Evolutionary conservation across 306 rosid genomes (phyloP).

Genomic region (Dryas drummondii): DNA sequence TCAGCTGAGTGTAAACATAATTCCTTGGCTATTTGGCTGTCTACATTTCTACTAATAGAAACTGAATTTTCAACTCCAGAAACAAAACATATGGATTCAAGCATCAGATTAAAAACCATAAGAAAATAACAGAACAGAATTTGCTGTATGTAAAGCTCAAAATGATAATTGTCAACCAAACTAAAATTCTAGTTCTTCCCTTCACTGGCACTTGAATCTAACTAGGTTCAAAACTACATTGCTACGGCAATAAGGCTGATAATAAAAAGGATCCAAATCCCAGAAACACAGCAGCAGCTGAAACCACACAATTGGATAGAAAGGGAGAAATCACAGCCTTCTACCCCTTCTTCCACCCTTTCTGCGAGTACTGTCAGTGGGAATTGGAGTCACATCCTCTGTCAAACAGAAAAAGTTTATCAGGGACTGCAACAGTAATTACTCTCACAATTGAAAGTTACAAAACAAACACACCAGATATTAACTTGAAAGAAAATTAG

Average conservation of each 20-base stretch:
- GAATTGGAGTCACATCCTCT: constrained; percentile 62
- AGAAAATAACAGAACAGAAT: background rate
- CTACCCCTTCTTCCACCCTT: constrained; percentile 60
- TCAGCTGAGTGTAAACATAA: no score
- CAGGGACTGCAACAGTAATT: background rate
- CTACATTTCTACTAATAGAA: background rate
- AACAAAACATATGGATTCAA: background rate
- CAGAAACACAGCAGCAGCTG: constrained; percentile 1
- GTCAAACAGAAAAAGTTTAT: background rate
- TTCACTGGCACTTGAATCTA: background rate
- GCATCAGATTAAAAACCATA: background rate
- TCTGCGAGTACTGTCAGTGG: constrained; percentile 52
- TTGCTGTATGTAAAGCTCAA: constrained; percentile 3
- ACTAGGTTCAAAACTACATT: constrained; percentile 9
- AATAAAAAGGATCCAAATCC: background rate
- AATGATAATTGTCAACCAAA: constrained; percentile 10
- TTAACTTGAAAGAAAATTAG: background rate
- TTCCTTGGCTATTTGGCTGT: no score
- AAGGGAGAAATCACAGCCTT: constrained; percentile 32
- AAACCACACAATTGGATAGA: background rate
- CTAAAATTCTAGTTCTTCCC: background rate
- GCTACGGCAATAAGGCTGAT: background rate
- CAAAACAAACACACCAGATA: background rate
- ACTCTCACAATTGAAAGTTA: background rate
- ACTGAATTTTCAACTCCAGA: background rate